phyloP scores from a whole-genome alignment of 2,329 filamentous ascomycete genomes.

The Aspergillus uvarum region DNA sequence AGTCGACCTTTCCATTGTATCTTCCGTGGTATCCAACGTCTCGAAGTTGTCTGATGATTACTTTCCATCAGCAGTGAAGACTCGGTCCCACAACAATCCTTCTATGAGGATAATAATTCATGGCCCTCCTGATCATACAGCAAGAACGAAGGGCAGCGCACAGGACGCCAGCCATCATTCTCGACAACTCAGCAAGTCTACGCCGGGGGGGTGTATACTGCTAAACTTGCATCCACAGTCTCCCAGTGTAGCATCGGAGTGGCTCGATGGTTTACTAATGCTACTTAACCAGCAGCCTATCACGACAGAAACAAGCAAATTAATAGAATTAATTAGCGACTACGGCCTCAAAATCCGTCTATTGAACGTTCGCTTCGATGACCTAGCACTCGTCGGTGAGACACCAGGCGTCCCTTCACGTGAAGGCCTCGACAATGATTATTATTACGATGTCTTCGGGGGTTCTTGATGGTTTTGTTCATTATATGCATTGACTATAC shows the following conservation, averaged over 20 bases:
- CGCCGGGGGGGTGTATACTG: constrained; percentile 66
- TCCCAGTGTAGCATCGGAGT: constrained; percentile 85
- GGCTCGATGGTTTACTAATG: constrained; percentile 95
- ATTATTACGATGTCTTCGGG: constrained; percentile 77
- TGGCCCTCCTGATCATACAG: constrained; percentile 56
- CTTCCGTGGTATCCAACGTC: constrained; percentile 91
- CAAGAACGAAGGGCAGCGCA: constrained; percentile 32
- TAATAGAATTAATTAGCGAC: constrained; percentile 80
- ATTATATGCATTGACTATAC: neutral
- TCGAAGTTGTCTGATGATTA: constrained; percentile 61
- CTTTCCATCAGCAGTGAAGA: constrained; percentile 50
- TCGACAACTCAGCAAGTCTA: constrained; percentile 35
- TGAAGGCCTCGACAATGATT: constrained; percentile 86
- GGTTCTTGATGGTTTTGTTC: neutral
- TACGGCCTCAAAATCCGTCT: constrained; percentile 91
- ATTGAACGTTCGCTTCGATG: constrained; percentile 86
- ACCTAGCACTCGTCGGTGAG: constrained; percentile 67
- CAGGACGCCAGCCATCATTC: constrained; percentile 28
- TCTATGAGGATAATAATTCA: constrained; percentile 88
- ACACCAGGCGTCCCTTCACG: constrained; percentile 75
- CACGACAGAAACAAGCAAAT: constrained; percentile 90
- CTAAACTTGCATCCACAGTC: constrained; percentile 79
- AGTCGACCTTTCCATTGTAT: constrained; percentile 83
- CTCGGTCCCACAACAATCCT: constrained; percentile 36
- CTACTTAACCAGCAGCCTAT: constrained; percentile 92